A percentile compares a stretch with the other conserved stretches of the same genome.
Evolutionary conservation across 495 filamentous ascomycete genomes (phyloP).

Genomic region (Bacidia rubella): DNA sequence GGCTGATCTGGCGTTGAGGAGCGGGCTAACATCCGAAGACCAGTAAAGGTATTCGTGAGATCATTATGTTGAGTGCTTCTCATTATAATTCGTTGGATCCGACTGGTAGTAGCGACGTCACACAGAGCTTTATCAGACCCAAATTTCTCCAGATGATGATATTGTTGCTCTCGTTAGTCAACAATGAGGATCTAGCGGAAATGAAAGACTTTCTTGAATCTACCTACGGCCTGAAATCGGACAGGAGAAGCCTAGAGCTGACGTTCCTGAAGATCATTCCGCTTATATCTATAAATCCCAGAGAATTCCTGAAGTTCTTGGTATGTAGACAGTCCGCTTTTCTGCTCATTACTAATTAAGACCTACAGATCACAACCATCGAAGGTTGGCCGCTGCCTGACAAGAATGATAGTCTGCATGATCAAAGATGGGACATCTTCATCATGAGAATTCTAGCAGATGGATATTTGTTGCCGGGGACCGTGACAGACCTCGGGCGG

Average conservation of each 20-base stretch:
- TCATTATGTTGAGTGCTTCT: conserved; percentile 22
- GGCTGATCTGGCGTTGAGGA: not conserved
- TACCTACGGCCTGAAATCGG: conserved; percentile 22
- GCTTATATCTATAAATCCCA: conserved; percentile 24
- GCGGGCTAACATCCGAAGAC: conserved; percentile 6
- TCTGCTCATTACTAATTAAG: no score
- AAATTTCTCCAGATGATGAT: conserved; percentile 28
- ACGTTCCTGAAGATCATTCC: conserved; percentile 23
- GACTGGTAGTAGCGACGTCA: conserved; percentile 11
- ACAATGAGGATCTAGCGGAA: conserved; percentile 22
- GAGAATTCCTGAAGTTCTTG: conserved; percentile 23
- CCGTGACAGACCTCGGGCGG: conserved; percentile 17
- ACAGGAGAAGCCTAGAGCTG: conserved; percentile 21
- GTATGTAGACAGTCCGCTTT: no score
- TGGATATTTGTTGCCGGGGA: conserved; percentile 23
- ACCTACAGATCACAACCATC: conserved; percentile 17
- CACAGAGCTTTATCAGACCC: conserved; percentile 22
- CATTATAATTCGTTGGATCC: conserved; percentile 25
- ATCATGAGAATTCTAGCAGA: conserved; percentile 15
- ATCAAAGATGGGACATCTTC: conserved; percentile 22
- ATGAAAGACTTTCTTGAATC: conserved; percentile 22
- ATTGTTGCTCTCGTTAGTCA: conserved; percentile 24
- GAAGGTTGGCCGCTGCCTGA: conserved; percentile 18
- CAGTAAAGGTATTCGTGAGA: conserved; percentile 25
- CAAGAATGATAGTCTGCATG: conserved; percentile 7